Conservation (phyloP, 2,329 filamentous ascomycete genomes). For the Coniochaeta hoffmannii region DNA sequence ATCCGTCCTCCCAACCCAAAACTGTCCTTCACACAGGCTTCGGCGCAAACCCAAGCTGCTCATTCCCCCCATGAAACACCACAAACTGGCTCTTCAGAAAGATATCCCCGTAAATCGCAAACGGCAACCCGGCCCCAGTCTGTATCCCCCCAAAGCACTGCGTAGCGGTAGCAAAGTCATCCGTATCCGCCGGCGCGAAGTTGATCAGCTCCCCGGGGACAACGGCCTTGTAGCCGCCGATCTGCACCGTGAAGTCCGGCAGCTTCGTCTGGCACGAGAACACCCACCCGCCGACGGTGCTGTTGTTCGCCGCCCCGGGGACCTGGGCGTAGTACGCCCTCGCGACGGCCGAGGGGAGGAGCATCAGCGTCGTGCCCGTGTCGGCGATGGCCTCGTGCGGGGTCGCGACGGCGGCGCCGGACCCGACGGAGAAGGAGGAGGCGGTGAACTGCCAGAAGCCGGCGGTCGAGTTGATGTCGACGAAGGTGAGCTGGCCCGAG, state of each 20-base stretch:
- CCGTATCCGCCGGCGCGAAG: slow-evolving; percentile 38
- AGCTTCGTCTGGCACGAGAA: slow-evolving; percentile 18
- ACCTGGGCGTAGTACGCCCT: slow-evolving; percentile 51
- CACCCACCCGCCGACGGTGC: slow-evolving; percentile 38
- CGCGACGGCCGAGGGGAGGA: slow-evolving; percentile 43
- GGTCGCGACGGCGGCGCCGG: slow-evolving; percentile 21
- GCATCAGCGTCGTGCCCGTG: slow-evolving; percentile 58
- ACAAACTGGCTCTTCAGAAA: slow-evolving; percentile 65
- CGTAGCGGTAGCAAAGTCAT: slow-evolving; percentile 41
- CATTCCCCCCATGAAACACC: slow-evolving; percentile 47
- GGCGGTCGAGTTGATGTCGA: slow-evolving; percentile 41
- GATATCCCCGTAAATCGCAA: slow-evolving; percentile 62
- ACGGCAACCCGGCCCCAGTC: slow-evolving; percentile 44
- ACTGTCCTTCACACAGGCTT: slow-evolving; percentile 18
- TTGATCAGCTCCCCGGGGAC: slow-evolving; percentile 35
- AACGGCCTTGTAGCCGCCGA: slow-evolving; percentile 40
- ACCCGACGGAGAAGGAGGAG: slow-evolving; percentile 44
- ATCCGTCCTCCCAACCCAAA: background rate
- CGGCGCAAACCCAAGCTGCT: slow-evolving; percentile 38
- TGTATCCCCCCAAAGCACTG: slow-evolving; percentile 63
- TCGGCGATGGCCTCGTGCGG: slow-evolving; percentile 52
- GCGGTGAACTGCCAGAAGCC: slow-evolving; percentile 58
- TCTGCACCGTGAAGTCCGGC: slow-evolving; percentile 29
- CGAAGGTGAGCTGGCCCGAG: slow-evolving; percentile 48
- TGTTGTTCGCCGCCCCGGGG: slow-evolving; percentile 33